Evolutionary conservation across 1,284 basidiomycete species (phyloP).

Genomic region (Tilletia setariae): DNA sequence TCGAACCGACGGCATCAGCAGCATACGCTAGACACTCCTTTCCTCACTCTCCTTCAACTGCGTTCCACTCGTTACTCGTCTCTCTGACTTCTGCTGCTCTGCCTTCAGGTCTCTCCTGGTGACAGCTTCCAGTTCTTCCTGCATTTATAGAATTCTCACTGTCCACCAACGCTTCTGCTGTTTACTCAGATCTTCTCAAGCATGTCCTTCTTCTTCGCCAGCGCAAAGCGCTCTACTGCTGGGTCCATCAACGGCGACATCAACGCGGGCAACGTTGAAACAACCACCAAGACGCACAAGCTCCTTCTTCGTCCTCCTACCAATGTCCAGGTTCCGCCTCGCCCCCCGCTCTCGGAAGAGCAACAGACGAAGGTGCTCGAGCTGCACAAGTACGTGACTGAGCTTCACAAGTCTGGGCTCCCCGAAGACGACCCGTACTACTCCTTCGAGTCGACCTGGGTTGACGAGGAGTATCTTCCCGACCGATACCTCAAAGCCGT

Average conservation of each 20-base stretch:
- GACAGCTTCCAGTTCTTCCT: too few relatives aligned
- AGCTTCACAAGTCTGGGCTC: not conserved
- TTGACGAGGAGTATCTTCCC: constrained; percentile 35
- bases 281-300: constrained; percentile 1
- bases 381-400: constrained; percentile 25
- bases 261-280: not conserved
- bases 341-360: constrained; percentile 22
- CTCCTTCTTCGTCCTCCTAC: not conserved
- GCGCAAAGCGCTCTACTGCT: too few relatives aligned
- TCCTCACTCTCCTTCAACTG: too few relatives aligned
- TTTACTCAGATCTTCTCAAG: too few relatives aligned
- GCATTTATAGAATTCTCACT: too few relatives aligned
- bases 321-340: constrained; percentile 14
- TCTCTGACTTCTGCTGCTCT: too few relatives aligned
- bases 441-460: constrained; percentile 37
- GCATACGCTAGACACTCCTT: too few relatives aligned
- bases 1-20: too few relatives aligned
- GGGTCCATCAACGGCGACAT: not conserved
- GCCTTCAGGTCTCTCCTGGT: too few relatives aligned
- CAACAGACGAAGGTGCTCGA: constrained; percentile 26
- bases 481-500: constrained; percentile 45
- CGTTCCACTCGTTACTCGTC: too few relatives aligned
- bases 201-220: too few relatives aligned
- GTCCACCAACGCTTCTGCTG: too few relatives aligned
- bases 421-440: constrained; percentile 26